Evolutionary conservation across 2,329 filamentous ascomycete genomes (phyloP), one percentile per base, ranked within the genome.

Genomic region (Fusarium heterosporum): DNA sequence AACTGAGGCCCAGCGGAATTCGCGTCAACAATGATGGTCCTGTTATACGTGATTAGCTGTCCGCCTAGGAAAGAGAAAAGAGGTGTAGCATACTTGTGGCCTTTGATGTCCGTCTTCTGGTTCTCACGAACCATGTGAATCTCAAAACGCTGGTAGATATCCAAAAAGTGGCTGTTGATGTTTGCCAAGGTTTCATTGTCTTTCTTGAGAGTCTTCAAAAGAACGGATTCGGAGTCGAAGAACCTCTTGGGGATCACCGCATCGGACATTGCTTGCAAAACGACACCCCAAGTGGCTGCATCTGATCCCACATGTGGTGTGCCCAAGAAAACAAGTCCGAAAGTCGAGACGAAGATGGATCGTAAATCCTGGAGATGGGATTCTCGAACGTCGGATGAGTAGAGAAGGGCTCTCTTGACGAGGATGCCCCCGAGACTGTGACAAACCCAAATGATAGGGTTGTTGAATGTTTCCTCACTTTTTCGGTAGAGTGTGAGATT

Each of bases 121-220:
- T 89, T 89, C 73, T 94, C 91, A 55, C 93, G 90, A 36, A 89
- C 91, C 84, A 93, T 92, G 71, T 91, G 90, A 49, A 93, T 88
- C 66, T 87, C 85, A 73, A 92, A 93, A 2, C 88, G 84, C 56
- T 87, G 85, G 64, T 91, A 88, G 28, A 93, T 87, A 50, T 93
- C 88, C 17, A 89, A 82, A 68, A 94, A 94, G 57, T 89, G 84
- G 50, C 82, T 86, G 75, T 92, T 93, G 76, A 94, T 93, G 61
- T 90, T 89, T 70, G 90, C 87, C 7, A 94, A 78, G 0, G 87
- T 91, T 77, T 93, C 91, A 59, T 90, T 93, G 72, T 93, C 89
- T 49, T 83, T 87, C 74, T 89, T 89, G n/a, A 94, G 82, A 3
- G 90, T 89, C 72, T 85, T 87, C 64, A 94, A 81, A 40, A 94